Base-by-base conservation (phyloP, 2,329 filamentous ascomycete species). In the Gliomastix tumulicola region DNA sequence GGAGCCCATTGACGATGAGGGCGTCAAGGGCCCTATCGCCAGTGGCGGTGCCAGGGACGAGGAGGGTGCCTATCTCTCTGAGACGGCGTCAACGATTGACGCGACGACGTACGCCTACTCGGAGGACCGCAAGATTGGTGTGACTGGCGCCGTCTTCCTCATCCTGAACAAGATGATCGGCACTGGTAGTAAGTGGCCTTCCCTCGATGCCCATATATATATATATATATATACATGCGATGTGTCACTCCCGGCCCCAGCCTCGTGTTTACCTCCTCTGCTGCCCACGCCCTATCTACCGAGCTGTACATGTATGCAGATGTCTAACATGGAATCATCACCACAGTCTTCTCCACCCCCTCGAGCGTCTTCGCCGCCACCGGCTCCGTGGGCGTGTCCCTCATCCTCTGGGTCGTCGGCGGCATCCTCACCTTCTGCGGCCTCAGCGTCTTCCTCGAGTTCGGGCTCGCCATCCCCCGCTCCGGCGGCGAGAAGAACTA, bases 401-500 rank as follows among this genome's bases (percentile, higher is more conserved):
- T 58, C 2, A 51, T 58, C 30, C 44, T 57, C 0, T 57, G 54
- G 55, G 33, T 55, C 4, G 46, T 55, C 6, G 65, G 66, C 15
- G 68, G 67, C 20, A 55, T 79, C 34, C 59, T 81, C 18, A 73
- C 76, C 4, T 75, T 76, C 45, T 69, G 65, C 43, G 76, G 76
- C 17, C 61, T 81, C 11, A 71, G 69, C 37, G 74, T 82, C 5
- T 81, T 74, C 50, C 66, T 82, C 34, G 78, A 81, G 47, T 80
- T 79, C 45, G 77, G 76, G 18, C 64, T 76, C 5, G 74, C 73
- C 5, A 78, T 80, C 23, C 77, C 77, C 3, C 63, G 71, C 23
- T 78, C 73, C 12, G 77, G 78, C 12, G 78, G 78, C 16, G 76
- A 81, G 44, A 82, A 82, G 63, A 77, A 79, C 51, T 82, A 82